Evolutionary conservation across 192 early-diverging fungal species (phyloP).

Genomic region (Backusella australiensis): DNA sequence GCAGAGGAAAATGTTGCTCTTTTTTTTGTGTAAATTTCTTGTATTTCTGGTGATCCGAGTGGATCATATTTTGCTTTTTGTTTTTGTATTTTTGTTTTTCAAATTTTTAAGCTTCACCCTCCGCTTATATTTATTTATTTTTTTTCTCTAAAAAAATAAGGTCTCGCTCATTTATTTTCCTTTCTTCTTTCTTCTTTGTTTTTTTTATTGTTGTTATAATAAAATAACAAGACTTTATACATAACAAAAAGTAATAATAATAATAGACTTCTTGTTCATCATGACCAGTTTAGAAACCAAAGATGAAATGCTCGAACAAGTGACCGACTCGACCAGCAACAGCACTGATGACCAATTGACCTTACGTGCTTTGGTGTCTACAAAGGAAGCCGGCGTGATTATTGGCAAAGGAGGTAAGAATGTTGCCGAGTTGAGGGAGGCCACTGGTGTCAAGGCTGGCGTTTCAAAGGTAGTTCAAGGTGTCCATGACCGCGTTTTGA

Average conservation of each 20-base stretch:
- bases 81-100: neutral
- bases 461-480: slow-evolving; percentile 89
- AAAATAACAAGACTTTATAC: neutral
- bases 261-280: neutral
- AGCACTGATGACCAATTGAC: slow-evolving; percentile 44
- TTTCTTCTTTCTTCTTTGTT: neutral
- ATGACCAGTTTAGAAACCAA: neutral
- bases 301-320: slow-evolving; percentile 2
- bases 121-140: neutral
- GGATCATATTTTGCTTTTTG: neutral
- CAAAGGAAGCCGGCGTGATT: slow-evolving; percentile 89
- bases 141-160: neutral
- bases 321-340: neutral
- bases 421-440: slow-evolving; percentile 84
- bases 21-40: neutral
- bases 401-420: slow-evolving; percentile 75
- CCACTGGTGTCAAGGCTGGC: slow-evolving; percentile 84
- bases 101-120: neutral
- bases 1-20: neutral
- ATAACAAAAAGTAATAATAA: neutral
- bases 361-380: slow-evolving; percentile 87
- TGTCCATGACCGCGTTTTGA: slow-evolving; percentile 83
- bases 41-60: neutral
- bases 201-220: slow-evolving; percentile 6
- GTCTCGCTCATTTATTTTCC: neutral